Base-by-base conservation (phyloP, 2,329 filamentous ascomycete species). In the Ceratocystis cubensis region DNA sequence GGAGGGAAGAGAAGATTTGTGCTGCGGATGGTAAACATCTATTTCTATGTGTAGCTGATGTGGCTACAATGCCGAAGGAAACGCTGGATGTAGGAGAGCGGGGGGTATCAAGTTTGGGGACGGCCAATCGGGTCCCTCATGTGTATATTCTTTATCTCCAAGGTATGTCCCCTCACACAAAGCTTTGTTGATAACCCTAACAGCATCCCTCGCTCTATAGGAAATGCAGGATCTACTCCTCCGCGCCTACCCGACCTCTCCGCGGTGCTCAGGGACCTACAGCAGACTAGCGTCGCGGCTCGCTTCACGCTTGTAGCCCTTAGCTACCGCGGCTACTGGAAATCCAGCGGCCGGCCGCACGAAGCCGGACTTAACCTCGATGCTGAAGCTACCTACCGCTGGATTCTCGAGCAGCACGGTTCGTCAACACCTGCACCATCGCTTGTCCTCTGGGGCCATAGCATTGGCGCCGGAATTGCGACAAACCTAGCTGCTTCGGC, bases 321-420 rank as follows among this genome's bases (percentile, higher is more conserved):
- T 41, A 84, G 82, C 70, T 85, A 90, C 72, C 83, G 88, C 56
- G 88, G 88, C 10, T 93, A 87, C 73, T 93, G 89, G 89, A 90
- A 80, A 10, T 92, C 88, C 1, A 80, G 82, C 41, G 89, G 90
- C 20, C 80, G 85, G 3, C 83, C 88, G 6, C 87, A 84, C 2
- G 88, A 92, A 72, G 76, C 75, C 46, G 89, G 88, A 1, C 87
- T 93, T 69, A 81, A 88, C 70, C 75, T 80, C 20, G 89, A 93
- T 73, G 82, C 86, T 0, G 78, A 81, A 66, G 87, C 88, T 0
- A 82, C 86, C 6, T 72, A 89, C 25, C 71, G 76, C 8, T 90
- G 87, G 86, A 79, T 88, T 28, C 76, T 77, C 3, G 71, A 80
- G 20, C 69, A 75, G 28, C 78, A 81, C 65, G 25, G 7, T 30